Evolutionary conservation across 768 basidiomycete genomes (phyloP).

Genomic region (Suillus lakei): DNA sequence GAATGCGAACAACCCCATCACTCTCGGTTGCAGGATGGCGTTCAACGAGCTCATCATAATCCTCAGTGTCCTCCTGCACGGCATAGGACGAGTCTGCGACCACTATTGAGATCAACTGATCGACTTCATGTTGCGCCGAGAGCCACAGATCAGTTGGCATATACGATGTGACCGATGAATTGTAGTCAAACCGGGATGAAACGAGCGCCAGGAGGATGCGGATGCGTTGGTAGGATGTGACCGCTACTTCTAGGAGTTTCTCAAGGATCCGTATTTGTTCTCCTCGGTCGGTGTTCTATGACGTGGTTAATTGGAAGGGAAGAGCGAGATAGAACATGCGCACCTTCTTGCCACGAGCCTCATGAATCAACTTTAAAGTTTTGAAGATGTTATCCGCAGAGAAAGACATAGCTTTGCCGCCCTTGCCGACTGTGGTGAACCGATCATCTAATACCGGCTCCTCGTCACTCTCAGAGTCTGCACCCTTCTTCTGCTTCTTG

Average conservation of each 20-base stretch:
- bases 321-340: conserved; percentile 17
- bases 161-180: conserved; percentile 79
- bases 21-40: conserved; percentile 75
- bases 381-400: conserved; percentile 91
- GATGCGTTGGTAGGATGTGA: conserved; percentile 90
- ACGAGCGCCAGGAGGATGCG: conserved; percentile 93
- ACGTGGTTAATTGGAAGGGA: conserved; percentile 10
- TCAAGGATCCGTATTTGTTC: conserved; percentile 95
- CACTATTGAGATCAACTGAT: conserved; percentile 83
- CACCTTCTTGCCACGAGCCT: conserved; percentile 96
- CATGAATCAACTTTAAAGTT: conserved; percentile 87
- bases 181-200: conserved; percentile 97
- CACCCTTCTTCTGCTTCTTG: conserved; percentile 40
- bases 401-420: conserved; percentile 82
- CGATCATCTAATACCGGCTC: conserved; percentile 54
- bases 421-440: conserved; percentile 91
- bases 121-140: conserved; percentile 84
- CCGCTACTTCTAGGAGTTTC: conserved; percentile 82
- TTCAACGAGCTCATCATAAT: conserved; percentile 91
- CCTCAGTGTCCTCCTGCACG: conserved; percentile 84
- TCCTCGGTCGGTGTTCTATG: conserved; percentile 91
- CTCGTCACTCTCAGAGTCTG: conserved; percentile 46
- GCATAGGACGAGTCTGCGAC: conserved; percentile 74
- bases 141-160: conserved; percentile 96
- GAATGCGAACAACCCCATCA: conserved; percentile 79